Conservation (phyloP, 371 early-diverging fungal species). For the Mortierella sp. region DNA sequence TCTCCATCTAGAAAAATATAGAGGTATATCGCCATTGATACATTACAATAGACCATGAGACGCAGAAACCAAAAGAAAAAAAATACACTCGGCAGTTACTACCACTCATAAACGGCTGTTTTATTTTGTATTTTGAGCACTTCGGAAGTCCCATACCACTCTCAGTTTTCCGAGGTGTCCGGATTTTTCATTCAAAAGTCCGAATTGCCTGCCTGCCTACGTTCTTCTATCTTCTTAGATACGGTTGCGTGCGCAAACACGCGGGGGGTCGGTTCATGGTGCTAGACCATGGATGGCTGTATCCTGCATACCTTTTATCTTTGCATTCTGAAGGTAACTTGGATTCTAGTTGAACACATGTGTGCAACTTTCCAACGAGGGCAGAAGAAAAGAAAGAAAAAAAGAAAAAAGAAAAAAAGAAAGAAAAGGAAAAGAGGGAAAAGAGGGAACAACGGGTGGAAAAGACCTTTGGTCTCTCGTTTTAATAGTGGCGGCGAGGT, state of each 20-base stretch:
- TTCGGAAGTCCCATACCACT: background rate
- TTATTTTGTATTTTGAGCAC: background rate
- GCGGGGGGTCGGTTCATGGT: background rate
- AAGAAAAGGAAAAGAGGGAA: background rate
- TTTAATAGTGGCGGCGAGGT: too few relatives aligned
- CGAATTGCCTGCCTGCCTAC: background rate
- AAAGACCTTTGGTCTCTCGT: background rate
- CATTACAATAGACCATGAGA: conserved; percentile 1
- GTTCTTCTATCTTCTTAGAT: background rate
- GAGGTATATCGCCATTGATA: conserved; percentile 5
- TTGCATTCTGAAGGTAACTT: background rate
- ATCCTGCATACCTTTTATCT: too few relatives aligned
- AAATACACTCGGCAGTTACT: background rate
- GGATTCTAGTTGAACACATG: background rate
- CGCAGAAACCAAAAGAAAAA: background rate
- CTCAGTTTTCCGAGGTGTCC: conserved; percentile 2
- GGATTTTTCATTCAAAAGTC: background rate
- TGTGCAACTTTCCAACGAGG: too few relatives aligned
- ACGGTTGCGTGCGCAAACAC: background rate
- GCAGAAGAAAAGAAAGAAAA: background rate
- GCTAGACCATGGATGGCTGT: background rate
- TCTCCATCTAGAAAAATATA: background rate
- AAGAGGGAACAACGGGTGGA: background rate
- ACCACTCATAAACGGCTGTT: background rate
- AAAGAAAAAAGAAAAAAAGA: background rate